Base-by-base conservation (phyloP, 1,284 basidiomycete genomes). In the Ustilago trichophora region DNA sequence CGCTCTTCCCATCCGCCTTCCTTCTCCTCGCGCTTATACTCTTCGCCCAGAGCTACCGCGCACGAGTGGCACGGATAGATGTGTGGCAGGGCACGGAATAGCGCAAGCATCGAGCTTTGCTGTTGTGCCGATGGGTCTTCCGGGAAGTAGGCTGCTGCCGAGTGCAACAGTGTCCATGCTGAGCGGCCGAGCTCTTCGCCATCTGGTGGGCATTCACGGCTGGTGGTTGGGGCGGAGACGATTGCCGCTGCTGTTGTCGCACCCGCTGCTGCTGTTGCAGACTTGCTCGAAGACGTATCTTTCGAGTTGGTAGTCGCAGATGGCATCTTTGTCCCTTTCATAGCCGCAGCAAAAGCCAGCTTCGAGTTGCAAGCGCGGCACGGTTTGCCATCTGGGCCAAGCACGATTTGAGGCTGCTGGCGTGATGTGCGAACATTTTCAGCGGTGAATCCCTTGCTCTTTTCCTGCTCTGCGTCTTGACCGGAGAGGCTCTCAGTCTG, bases 401-500 rank as follows among this genome's bases (percentile, higher is more conserved):
- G 59, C 13, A 80, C 70, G 0, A 80, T 68, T 16, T 45, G 29
- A 11, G 48, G 37, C 24, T 66, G 53, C 40, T 56, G 35, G 10
- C 50, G 35, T 3, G 62, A 47, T 1, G 54, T 43, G 11, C 34
- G 43, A 9, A 64, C 48, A n/a, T 46, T 56, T 9, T 48, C 44
- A 15, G 55, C 34, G 3, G 48, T 59, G 37, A 69, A 32, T 1
- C 55, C 66, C 7, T 43, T 52, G 37, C 35, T 47, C 34, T 45
- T 55, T 24, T 69, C 66, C 11, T 42, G 8, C 11, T 37, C 48
- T 1, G 52, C 52, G 32, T 50, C 42, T 58, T 27, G 15, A 29
- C 52, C 11, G 21, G 48, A 87, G 82, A 26, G 85, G 78, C 81
- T 87, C 25, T 69, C 66, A 24, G 41, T 35, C 32, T 64, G 40